A percentile compares a stretch with the other conserved stretches of the same genome.
phyloP scores from a whole-genome alignment of 768 basidiomycete species.

The Calocybe indica region DNA sequence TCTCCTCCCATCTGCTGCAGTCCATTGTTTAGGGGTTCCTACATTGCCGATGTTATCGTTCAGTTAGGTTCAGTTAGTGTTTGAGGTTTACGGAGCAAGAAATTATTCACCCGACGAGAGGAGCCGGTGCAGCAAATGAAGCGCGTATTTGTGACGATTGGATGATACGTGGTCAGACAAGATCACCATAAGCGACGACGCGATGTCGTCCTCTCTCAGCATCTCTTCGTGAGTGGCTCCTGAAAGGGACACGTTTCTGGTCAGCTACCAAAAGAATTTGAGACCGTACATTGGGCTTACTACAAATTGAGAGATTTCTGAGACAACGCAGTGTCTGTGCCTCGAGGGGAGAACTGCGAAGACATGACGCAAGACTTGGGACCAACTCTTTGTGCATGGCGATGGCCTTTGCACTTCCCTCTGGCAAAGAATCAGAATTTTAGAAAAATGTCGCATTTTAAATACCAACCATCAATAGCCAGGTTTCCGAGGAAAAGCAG shows the following conservation, averaged over 20 bases:
- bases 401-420: constrained; percentile 5
- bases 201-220: constrained; percentile 2
- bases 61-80: neutral
- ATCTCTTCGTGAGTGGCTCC: constrained; percentile 8
- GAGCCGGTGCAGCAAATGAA: constrained; percentile 11
- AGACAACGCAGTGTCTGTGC: constrained; percentile 12
- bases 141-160: constrained; percentile 13
- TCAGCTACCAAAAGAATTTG: neutral
- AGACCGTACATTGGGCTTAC: constrained; percentile 1
- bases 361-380: constrained; percentile 7
- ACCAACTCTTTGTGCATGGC: constrained; percentile 6
- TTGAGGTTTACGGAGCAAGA: neutral
- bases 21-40: constrained; percentile 4
- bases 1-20: constrained; percentile 8
- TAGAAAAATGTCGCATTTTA: neutral
- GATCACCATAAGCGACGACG: constrained; percentile 6
- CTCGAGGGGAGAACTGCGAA: constrained; percentile 5
- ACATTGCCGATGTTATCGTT: no score
- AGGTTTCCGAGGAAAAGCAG: constrained; percentile 11
- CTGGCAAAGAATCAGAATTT: neutral
- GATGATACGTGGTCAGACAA: constrained; percentile 5
- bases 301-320: constrained; percentile 11
- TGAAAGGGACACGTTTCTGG: neutral
- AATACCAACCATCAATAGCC: constrained; percentile 8
- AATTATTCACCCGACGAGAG: constrained; percentile 3